Evolutionary conservation across 2,329 filamentous ascomycete genomes (phyloP), one percentile per base, ranked within the genome.

Genomic region (Penicillium sp.): DNA sequence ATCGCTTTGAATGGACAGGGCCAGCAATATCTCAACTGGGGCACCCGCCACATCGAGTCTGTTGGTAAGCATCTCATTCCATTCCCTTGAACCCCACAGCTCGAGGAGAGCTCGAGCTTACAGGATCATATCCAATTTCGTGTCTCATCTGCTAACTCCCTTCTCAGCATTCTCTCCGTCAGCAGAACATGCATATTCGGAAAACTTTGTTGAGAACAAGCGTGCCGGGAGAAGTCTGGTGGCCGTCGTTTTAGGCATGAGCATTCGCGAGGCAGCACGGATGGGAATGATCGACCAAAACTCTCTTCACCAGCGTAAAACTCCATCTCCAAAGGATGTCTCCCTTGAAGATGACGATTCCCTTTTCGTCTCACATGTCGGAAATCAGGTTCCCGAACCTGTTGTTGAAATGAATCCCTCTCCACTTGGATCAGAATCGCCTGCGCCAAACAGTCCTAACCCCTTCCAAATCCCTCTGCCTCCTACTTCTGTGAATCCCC

Each of bases 141-240:
- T 47, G 3, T 2, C 2, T n/a, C n/a, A 42, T 11, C 28, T 34
- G 39, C 40, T 52, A 48, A 54, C 33, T 23, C 9, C 28, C 28
- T 29, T 2, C 34, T 3, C 34, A 77, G 76, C 67, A 42, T 77
- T 77, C 44, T 70, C 71, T 54, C 71, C 74, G 13, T 75, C 76
- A 28, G 73, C 74, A n/a, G 75, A 77, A 28, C 84, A 86, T 59
- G 72, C 74, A 14, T 83, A 82, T 57, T 85, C 83, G 0, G 69
- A 79, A 18, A 72, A 61, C 5, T 74, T 82, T 47, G 85, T 87
- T 14, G 85, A 87, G 65, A 71, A 72, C 23, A 88, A 88, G 68
- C 79, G 84, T 34, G 74, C 77, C 51, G 77, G 79, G 19, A 78
- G 85, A 60, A 79, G 75, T 2, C 68, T 85, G n/a, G 78, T 80